phyloP scores from a whole-genome alignment of 2,329 filamentous ascomycete species.

The Pestalotiopsis sp. region DNA sequence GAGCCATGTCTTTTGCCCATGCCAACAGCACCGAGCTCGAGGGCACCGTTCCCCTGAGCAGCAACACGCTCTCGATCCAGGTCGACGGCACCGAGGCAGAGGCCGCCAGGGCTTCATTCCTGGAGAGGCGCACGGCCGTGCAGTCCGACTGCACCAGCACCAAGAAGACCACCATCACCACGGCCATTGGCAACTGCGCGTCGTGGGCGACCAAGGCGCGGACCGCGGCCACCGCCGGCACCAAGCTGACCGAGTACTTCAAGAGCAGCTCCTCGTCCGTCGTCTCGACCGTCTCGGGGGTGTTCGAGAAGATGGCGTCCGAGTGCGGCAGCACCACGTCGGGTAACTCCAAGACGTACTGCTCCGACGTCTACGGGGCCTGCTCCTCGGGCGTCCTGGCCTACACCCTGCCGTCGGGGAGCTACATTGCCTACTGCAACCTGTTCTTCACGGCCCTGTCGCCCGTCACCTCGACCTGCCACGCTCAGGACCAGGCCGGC shows the following conservation, averaged over 20 bases:
- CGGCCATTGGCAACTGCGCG: background rate
- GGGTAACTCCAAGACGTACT: constrained; percentile 58
- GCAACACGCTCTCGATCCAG: background rate
- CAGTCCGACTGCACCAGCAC: constrained; percentile 12
- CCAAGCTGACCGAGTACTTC: constrained; percentile 64
- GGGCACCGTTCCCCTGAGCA: background rate
- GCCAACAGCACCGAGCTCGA: background rate
- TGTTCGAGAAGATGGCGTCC: constrained; percentile 51
- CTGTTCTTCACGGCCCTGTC: constrained; percentile 60
- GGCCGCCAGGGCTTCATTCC: background rate
- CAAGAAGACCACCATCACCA: background rate
- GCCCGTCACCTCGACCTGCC: constrained; percentile 52
- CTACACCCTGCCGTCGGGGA: constrained; percentile 58
- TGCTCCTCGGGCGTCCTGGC: constrained; percentile 58
- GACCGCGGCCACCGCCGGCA: background rate
- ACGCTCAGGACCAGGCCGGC: constrained; percentile 66
- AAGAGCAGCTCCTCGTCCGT: constrained; percentile 52
- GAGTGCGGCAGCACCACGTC: constrained; percentile 56
- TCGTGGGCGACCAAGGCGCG: background rate
- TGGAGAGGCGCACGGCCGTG: constrained; percentile 1
- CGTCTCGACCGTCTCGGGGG: constrained; percentile 51
- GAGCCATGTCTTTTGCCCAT: constrained; percentile 2
- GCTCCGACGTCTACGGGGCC: constrained; percentile 56
- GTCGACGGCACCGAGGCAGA: constrained; percentile 6
- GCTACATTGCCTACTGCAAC: constrained; percentile 64